phyloP scores from a whole-genome alignment of 164 flowering plant genomes.

The Aristolochia fimbriata region DNA sequence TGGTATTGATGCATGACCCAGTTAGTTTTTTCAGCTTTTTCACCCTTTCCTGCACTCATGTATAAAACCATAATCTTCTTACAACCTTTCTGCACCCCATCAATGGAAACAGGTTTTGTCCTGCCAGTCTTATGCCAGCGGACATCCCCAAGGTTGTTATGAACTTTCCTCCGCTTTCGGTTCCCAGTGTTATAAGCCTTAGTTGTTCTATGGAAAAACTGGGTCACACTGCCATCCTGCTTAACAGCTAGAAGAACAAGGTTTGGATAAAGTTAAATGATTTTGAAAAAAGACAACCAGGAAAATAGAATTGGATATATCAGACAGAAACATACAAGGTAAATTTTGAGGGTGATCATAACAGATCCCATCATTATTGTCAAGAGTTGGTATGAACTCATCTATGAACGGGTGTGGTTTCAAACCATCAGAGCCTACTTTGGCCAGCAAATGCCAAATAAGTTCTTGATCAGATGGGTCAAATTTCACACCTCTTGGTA shows the following conservation, averaged over 20 bases:
- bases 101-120: conserved; percentile 72
- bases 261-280: background rate
- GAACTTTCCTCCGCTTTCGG: conserved; percentile 87
- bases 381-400: conserved; percentile 73
- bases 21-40: conserved; percentile 77
- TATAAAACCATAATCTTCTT: conserved; percentile 97
- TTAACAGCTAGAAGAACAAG: conserved; percentile 45
- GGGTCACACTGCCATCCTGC: conserved; percentile 79
- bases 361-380: conserved; percentile 77
- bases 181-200: conserved; percentile 90
- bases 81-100: conserved; percentile 76
- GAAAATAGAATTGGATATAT: background rate
- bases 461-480: conserved; percentile 92
- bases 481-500: conserved; percentile 90
- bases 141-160: conserved; percentile 60
- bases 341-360: conserved; percentile 79
- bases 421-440: conserved; percentile 36
- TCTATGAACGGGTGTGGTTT: conserved; percentile 73
- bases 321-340: conserved; percentile 39
- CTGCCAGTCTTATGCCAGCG: conserved; percentile 99
- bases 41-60: conserved; percentile 42
- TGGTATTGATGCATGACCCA: conserved; percentile 99
- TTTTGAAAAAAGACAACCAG: background rate
- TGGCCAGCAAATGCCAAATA: conserved; percentile 72
- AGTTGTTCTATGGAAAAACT: conserved; percentile 85